Base-by-base conservation (phyloP, 2,329 filamentous ascomycete genomes). In the Penicillium crustosum region DNA sequence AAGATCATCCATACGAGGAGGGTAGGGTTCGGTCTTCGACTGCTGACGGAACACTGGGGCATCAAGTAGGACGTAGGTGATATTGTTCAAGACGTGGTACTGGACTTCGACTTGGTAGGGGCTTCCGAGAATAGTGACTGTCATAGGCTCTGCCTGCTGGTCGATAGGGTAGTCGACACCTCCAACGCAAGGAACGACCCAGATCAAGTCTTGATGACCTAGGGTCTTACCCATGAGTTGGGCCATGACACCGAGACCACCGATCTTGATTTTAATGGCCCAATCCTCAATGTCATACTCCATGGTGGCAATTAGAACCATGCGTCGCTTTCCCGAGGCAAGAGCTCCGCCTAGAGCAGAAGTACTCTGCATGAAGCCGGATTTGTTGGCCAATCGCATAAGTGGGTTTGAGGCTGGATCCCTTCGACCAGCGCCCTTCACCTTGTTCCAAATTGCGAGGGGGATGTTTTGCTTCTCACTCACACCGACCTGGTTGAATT, bases 201-300 rank as follows among this genome's bases (percentile, higher is more conserved):
- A 89, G 61, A 89, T 83, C 1, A 89, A 77, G 66, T 88, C 82
- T 65, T 88, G 83, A 61, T 89, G 85, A 9, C 81, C 78, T 3
- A 89, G 79, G 44, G 85, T 83, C 68, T 86, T 86, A n/a, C 84
- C 85, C 86, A 89, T 89, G 1, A 89, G 75, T 63, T 87, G 84
- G 27, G 86, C 86, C 86, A 89, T 89, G 61, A 88, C 86, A 73
- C 86, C 86, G 6, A 89, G 78, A 65, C 86, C 86, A 64, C 86
- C 86, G 48, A 89, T 89, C 74, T 89, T 89, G 73, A 89, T 86
- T 74, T 88, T 89, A 75, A 89, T 86, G 5, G 74, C 79, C 84
- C 86, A 89, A 66, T 89, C 86, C 60, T 86, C 84, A 61, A 89
- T 89, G 62, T 89, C 85, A 71, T 89, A 89, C 70, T 89, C 86